A percentile compares a stretch with the other conserved stretches of the same genome.
Conservation (phyloP, 2,329 filamentous ascomycete species). For the Ophiostoma pallidulum region DNA sequence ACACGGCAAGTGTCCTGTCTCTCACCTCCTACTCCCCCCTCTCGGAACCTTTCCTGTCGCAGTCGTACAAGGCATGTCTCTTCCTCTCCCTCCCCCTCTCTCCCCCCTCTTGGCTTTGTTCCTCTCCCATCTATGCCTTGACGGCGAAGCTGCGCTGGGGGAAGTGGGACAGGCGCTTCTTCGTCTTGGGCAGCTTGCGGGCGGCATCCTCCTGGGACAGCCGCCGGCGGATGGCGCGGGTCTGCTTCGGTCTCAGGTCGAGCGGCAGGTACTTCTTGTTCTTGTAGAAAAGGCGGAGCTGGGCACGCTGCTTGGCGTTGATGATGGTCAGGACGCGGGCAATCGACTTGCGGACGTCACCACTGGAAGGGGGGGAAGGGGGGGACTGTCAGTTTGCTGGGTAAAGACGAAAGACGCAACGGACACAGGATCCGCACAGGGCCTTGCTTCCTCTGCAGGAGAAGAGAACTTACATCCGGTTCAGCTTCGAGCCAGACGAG, state of each 20-base stretch:
- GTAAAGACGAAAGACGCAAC: too few relatives aligned
- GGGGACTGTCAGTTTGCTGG: neutral
- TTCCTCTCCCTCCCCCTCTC: neutral
- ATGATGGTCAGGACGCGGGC: slow-evolving; percentile 98
- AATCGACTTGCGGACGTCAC: slow-evolving; percentile 99
- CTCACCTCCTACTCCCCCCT: neutral
- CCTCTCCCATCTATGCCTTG: slow-evolving; percentile 53
- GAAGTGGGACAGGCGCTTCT: slow-evolving; percentile 95
- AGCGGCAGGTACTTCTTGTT: slow-evolving; percentile 99
- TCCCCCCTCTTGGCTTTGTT: too few relatives aligned
- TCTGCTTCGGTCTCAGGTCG: slow-evolving; percentile 97
- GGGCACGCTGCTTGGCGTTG: slow-evolving; percentile 97
- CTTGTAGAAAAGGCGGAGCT: slow-evolving; percentile 99
- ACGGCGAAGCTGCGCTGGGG: slow-evolving; percentile 98
- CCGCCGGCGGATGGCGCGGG: slow-evolving; percentile 91
- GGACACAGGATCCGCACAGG: neutral
- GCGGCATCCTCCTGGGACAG: slow-evolving; percentile 85
- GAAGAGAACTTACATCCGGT: slow-evolving; percentile 74
- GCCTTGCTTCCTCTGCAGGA: too few relatives aligned
- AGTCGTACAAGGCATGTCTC: neutral
- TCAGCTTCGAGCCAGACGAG: slow-evolving; percentile 90
- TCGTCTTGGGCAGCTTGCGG: slow-evolving; percentile 82
- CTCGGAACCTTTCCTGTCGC: too few relatives aligned
- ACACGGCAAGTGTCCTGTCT: neutral
- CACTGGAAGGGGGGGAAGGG: slow-evolving; percentile 44